Percentiles rank a stretch among this genome's conserved stretches.
phyloP scores from a whole-genome alignment of 225 moss, liverwort and hornwort genomes.

The Marchantia paleacea region DNA sequence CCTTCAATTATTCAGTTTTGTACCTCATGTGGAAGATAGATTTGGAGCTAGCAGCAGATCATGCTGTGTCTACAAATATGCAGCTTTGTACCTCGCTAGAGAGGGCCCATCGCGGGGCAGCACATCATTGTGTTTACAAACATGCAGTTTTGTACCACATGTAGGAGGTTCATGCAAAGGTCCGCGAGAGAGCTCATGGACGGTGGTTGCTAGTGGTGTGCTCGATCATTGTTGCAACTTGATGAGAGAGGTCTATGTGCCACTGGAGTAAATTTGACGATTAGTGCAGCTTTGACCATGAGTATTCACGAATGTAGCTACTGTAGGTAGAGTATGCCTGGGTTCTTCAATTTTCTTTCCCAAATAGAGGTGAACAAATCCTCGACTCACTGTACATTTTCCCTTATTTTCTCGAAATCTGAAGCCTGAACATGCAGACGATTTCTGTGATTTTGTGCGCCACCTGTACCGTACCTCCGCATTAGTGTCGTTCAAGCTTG shows the following conservation, averaged over 20 bases:
- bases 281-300: not conserved
- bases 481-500: too few species aligned
- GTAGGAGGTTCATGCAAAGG: not conserved
- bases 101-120: not conserved
- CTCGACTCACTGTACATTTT: not conserved
- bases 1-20: not conserved
- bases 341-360: not conserved
- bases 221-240: not conserved
- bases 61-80: not conserved
- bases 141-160: conserved; percentile 11
- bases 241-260: not conserved
- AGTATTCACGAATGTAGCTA: not conserved
- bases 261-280: not conserved
- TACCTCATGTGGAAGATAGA: not conserved
- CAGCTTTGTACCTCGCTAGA: not conserved
- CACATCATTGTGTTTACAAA: not conserved
- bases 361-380: not conserved
- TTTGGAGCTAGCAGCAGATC: not conserved
- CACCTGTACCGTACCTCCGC: too few species aligned
- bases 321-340: not conserved
- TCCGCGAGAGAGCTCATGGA: not conserved
- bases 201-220: not conserved
- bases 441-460: too few species aligned
- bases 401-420: not conserved
- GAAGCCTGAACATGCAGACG: not conserved